Conservation (phyloP, 148 eudicot genomes). For the Persicaria tinctoria region DNA sequence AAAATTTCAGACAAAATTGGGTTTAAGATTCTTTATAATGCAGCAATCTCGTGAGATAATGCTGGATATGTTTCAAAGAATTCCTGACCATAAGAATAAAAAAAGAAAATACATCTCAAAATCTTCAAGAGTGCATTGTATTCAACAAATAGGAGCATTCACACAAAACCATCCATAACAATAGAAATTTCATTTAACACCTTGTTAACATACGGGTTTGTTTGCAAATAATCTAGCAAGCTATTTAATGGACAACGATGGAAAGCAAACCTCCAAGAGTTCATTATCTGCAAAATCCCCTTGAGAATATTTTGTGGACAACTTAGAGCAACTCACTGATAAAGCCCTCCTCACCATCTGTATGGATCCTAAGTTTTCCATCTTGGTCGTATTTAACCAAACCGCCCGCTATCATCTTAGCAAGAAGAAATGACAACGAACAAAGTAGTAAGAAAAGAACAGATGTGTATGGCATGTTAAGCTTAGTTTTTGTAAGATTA, state of each 20-base stretch:
- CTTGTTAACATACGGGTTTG: neutral
- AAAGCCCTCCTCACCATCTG: slow-evolving; percentile 92
- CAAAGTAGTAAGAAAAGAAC: neutral
- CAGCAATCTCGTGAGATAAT: no score
- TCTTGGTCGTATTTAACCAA: slow-evolving; percentile 27
- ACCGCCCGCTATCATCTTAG: slow-evolving; percentile 52
- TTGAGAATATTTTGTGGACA: slow-evolving; percentile 46
- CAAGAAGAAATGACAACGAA: slow-evolving; percentile 13
- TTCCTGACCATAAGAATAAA: slow-evolving; percentile 3
- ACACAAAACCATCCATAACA: neutral
- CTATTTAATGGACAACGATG: neutral
- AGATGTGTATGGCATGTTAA: neutral
- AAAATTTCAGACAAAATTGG: neutral
- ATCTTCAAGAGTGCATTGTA: no score
- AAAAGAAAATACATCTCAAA: neutral
- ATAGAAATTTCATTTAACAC: neutral
- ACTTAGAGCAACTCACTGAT: slow-evolving; percentile 69
- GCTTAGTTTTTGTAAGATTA: neutral
- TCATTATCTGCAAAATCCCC: slow-evolving; percentile 24
- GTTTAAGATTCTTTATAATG: neutral
- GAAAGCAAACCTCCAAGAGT: slow-evolving; percentile 38
- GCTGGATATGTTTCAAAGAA: no score
- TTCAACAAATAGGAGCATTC: neutral
- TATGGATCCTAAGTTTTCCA: slow-evolving; percentile 43
- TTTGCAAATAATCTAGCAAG: neutral